Percentiles rank a stretch among this genome's conserved stretches.
These are phyloP conservation scores for Apophysomyces elegans DNA, from an alignment of 371 early-diverging fungal species.

Conservation along the genomic window DNA sequence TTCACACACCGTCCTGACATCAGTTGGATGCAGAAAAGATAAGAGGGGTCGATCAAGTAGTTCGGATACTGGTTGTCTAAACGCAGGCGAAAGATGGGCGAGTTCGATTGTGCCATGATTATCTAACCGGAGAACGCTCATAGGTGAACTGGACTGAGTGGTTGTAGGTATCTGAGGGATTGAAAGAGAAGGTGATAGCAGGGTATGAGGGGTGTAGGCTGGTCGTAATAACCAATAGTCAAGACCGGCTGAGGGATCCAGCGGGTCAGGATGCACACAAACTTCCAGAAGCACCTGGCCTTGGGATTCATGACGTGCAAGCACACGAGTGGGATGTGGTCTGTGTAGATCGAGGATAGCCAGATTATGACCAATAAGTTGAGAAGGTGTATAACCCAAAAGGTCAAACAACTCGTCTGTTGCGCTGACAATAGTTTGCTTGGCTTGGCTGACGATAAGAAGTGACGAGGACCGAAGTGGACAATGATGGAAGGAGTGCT, in stretches of 20 bases:
- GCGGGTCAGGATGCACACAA: conserved; percentile 40
- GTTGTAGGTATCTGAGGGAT: conserved; percentile 7
- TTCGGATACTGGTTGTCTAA: conserved; percentile 7
- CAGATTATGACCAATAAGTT: conserved; percentile 18
- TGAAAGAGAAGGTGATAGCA: background rate
- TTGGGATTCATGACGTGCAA: conserved; percentile 20
- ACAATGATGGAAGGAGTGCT: conserved; percentile 31
- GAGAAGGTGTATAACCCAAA: conserved; percentile 31
- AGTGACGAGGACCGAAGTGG: conserved; percentile 35
- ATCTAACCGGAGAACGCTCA: conserved; percentile 32
- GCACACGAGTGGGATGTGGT: background rate
- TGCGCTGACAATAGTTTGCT: conserved; percentile 42
- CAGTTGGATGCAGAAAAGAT: conserved; percentile 43
- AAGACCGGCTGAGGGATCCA: conserved; percentile 21
- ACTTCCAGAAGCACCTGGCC: conserved; percentile 32
- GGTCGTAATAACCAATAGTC: conserved; percentile 46
- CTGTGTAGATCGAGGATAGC: background rate
- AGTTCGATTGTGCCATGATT: conserved; percentile 42
- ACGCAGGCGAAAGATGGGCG: conserved; percentile 21
- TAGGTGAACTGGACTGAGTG: conserved; percentile 11
- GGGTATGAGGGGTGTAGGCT: conserved; percentile 2
- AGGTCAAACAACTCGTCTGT: conserved; percentile 43
- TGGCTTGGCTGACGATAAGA: conserved; percentile 31
- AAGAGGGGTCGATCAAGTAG: conserved; percentile 40
- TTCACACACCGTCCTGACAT: conserved; percentile 35